These are phyloP conservation scores for Acacia melanoxylon DNA, from an alignment of 306 rosid genomes.

Conservation along the genomic window DNA sequence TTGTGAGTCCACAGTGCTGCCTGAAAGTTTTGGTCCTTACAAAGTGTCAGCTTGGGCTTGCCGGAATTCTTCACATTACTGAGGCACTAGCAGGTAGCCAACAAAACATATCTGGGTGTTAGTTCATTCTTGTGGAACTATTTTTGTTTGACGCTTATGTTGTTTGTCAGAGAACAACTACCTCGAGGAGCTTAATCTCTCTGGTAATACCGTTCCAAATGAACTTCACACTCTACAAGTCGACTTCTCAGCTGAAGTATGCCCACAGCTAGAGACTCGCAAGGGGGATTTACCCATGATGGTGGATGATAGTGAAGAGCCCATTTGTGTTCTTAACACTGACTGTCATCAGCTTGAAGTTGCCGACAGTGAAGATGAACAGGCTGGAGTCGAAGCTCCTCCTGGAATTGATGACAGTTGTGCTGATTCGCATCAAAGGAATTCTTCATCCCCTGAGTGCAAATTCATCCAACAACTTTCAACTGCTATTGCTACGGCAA, in stretches of 20 bases:
- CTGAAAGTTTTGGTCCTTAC: slow-evolving; percentile 69
- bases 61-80: slow-evolving; percentile 66
- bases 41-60: slow-evolving; percentile 77
- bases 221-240: slow-evolving; percentile 38
- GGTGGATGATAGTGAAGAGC: slow-evolving; percentile 45
- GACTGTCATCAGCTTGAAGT: slow-evolving; percentile 58
- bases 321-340: slow-evolving; percentile 32
- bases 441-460: slow-evolving; percentile 36
- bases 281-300: slow-evolving; percentile 24
- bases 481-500: slow-evolving; percentile 61
- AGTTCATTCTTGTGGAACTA: not conserved
- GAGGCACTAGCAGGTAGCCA: slow-evolving; percentile 73
- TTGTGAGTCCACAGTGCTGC: slow-evolving; percentile 66
- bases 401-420: slow-evolving; percentile 62
- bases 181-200: slow-evolving; percentile 79
- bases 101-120: slow-evolving; percentile 19
- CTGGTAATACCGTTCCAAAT: slow-evolving; percentile 49
- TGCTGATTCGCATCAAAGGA: slow-evolving; percentile 61
- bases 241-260: slow-evolving; percentile 35
- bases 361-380: slow-evolving; percentile 81
- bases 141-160: not conserved
- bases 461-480: slow-evolving; percentile 53
- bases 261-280: slow-evolving; percentile 32
- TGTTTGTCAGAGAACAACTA: slow-evolving; percentile 51
- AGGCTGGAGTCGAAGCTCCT: slow-evolving; percentile 43